Conservation (phyloP, 140 eudicot species). For the Bidens hawaiensis region DNA sequence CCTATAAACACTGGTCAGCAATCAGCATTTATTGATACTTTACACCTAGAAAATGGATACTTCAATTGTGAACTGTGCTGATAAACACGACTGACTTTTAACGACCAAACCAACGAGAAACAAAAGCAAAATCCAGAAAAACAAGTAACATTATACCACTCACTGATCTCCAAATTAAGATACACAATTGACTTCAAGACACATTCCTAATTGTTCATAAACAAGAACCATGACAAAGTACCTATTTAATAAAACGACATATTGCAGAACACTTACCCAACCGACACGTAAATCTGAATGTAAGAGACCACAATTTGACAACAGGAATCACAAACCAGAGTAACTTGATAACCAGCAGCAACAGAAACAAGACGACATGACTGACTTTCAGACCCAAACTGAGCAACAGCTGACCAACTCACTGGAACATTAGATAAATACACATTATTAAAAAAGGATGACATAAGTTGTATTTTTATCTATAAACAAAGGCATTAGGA, state of each 20-base stretch:
- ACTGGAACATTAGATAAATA: slow-evolving; percentile 90
- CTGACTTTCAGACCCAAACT: slow-evolving; percentile 90
- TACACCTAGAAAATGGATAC: background rate
- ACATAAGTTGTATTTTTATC: too few relatives aligned
- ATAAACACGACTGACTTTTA: background rate
- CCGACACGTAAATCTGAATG: slow-evolving; percentile 18
- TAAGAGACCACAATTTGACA: slow-evolving; percentile 40
- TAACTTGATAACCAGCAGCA: slow-evolving; percentile 60
- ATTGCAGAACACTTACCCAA: slow-evolving; percentile 12
- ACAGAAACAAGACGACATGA: slow-evolving; percentile 64
- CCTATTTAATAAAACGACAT: slow-evolving; percentile 14
- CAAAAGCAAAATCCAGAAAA: background rate
- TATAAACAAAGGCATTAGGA: background rate
- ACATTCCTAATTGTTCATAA: slow-evolving; percentile 12
- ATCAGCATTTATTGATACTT: too few relatives aligned
- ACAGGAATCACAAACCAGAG: slow-evolving; percentile 41
- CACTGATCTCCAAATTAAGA: background rate
- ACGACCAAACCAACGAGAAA: background rate
- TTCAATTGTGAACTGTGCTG: background rate
- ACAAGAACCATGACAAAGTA: background rate
- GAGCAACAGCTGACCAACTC: slow-evolving; percentile 84
- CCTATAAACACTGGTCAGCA: too few relatives aligned
- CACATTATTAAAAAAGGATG: slow-evolving; percentile 49
- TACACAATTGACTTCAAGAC: background rate
- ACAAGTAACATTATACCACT: background rate